Evolutionary conservation across 257 asterid species (phyloP), one percentile per base, ranked within the genome.

Genomic region (Fraxinus anomala): DNA sequence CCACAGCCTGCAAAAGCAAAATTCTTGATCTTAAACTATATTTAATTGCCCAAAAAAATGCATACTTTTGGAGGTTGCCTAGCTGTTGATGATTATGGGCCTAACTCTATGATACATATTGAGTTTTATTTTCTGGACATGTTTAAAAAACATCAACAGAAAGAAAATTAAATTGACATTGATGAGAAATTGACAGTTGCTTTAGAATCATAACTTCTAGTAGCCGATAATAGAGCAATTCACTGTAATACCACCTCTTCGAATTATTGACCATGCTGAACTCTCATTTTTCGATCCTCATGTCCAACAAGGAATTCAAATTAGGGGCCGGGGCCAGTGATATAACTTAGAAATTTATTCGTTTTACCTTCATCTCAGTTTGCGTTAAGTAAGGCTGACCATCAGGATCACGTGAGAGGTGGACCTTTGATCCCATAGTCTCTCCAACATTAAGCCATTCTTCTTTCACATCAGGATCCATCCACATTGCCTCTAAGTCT

Each of bases 401-500:
- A 63, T 95, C 99, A 14, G 93, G 94, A 89, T 95, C 98, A 49
- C 98, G 99, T 23, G 99, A 89, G 73, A 95, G 93, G 85, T 91
- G 97, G 83, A 93, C 90, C 81, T 88, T 91, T 56, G 92, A 88
- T 54, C 94, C 99, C 82, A 61, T 83, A 24, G 92, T 86, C 88
- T 93, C 98, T 77, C 98, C 98, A 71, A 85, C 99, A 66, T 74
- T 84, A 78, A 87, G 78, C 99, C 99, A 95, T 81, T 95, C 99
- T 28, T 89, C 88, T 59, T 85, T 81, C 49, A 95, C 97, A 54
- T 87, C 88, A 68, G 97, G 92, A 75, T 90, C 89, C 65, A 69
- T 76, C 99, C 99, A 95, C 96, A 95, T 88, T 51, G 92, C 91
- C 56, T 93, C 97, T 88, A 95, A 73, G 81, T 95, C 98, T 67